Base-by-base conservation (phyloP, 148 eudicot genomes). In the Diospyros lotus region DNA sequence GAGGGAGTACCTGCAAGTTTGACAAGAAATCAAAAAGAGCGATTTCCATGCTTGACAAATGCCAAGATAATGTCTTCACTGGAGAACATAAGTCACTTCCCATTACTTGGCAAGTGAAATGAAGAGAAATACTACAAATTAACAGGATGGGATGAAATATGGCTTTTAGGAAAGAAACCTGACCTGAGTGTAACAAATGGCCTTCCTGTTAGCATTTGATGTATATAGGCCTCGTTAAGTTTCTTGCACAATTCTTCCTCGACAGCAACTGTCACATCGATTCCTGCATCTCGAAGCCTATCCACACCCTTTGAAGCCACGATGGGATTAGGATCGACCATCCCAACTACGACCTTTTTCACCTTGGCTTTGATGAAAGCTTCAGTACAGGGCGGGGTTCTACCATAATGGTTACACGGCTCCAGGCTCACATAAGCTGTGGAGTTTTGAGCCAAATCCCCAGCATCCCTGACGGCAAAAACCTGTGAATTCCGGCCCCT, bases 401-500 rank as follows among this genome's bases (percentile, higher is more conserved):
- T 86, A 4, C 99, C 99, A 78, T 80, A 87, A 83, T 95, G 98
- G 71, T 95, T 95, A 74, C 98, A 95, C 11, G 99, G 99, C 78
- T 95, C 99, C 82, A 95, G 88, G 64, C 88, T 95, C 86, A 95
- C 99, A 82, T 90, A 95, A 18, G 96, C 99, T 77, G 98, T 93
- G 58, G 89, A 89, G 75, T 93, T 88, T 78, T 95, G 96, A 52
- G 98, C 99, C 78, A 86, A 71, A 72, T 88, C 91, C 65, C 99
- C 98, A 55, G 99, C 99, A 78, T 91, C 89, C 76, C 93, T 86
- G 67, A 95, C 77, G 14, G 99, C 99, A 86, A 90, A 95, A 42
- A 95, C 99, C 99, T 93, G 84, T 79, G 86, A 72, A 76, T 66
- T 69, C 60, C 63, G 73, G 41, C 62, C 39, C 76, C 71, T 46